Percentiles rank a stretch among this genome's conserved stretches.
phyloP scores from a whole-genome alignment of 805 yeast genomes.

The Ogataea paraovalis region DNA sequence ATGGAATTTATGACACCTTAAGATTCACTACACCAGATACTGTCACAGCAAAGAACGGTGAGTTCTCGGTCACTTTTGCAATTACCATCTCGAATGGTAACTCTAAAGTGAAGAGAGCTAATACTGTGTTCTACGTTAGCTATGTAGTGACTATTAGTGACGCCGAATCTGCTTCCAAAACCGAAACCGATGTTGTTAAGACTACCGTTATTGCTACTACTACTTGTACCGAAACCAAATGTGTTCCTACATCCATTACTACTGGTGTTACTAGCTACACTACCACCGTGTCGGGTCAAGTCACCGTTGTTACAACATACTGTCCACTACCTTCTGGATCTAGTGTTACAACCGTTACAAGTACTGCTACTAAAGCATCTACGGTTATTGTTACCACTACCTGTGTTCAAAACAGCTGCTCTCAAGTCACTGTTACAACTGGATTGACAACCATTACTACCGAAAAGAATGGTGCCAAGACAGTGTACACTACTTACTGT shows the following conservation, averaged over 20 bases:
- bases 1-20: constrained; percentile 8
- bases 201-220: constrained; percentile 24
- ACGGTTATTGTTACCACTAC: constrained; percentile 4
- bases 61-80: constrained; percentile 21
- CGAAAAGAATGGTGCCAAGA: neutral
- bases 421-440: constrained; percentile 7
- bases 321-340: constrained; percentile 23
- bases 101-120: constrained; percentile 16
- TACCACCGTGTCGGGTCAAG: constrained; percentile 30
- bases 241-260: constrained; percentile 27
- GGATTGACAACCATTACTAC: constrained; percentile 16
- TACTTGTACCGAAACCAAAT: constrained; percentile 27
- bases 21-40: constrained; percentile 13
- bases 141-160: constrained; percentile 8
- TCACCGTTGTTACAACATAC: constrained; percentile 38
- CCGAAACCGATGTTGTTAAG: constrained; percentile 25
- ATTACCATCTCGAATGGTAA: constrained; percentile 9
- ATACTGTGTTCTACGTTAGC: constrained; percentile 16
- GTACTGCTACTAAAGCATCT: constrained; percentile 1
- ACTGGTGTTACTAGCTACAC: constrained; percentile 21
- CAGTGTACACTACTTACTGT: constrained; percentile 6
- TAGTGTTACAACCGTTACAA: constrained; percentile 1
- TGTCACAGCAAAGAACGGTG: constrained; percentile 16
- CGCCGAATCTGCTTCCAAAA: too few species aligned
- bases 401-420: constrained; percentile 1